Conservation (phyloP, 305 asterid species). For the Stenogyne calaminthoides region DNA sequence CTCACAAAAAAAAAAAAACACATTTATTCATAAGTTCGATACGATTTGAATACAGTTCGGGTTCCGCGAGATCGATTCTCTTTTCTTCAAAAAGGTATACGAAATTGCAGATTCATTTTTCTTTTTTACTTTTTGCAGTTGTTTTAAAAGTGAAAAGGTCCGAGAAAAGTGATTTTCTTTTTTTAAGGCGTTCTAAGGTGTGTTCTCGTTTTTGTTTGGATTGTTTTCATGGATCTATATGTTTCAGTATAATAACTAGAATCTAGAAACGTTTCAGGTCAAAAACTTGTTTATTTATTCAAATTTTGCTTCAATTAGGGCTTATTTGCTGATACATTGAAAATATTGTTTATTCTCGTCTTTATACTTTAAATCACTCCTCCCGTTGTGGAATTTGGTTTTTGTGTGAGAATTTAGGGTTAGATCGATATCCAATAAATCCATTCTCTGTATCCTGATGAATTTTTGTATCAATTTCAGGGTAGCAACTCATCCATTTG, state of each 20-base stretch:
- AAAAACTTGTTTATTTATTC: background rate
- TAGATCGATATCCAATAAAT: background rate
- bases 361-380: background rate
- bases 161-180: background rate
- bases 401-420: constrained; percentile 3
- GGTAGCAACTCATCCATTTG: constrained; percentile 19
- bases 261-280: background rate
- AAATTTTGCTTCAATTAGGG: background rate
- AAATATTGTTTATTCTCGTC: background rate
- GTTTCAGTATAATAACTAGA: background rate
- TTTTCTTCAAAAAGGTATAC: constrained; percentile 11
- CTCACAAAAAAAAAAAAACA: background rate
- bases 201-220: background rate
- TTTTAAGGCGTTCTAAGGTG: background rate
- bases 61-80: background rate
- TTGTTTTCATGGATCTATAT: background rate
- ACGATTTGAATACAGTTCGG: background rate
- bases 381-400: background rate
- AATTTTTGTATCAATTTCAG: constrained; percentile 33
- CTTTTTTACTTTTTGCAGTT: background rate
- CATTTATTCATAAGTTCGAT: background rate
- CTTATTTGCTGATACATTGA: background rate
- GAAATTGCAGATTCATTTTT: background rate
- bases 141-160: background rate
- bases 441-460: background rate